Evolutionary conservation across 176 grass and related monocot species (phyloP).

Genomic region (Miscanthus lutarioriparius): DNA sequence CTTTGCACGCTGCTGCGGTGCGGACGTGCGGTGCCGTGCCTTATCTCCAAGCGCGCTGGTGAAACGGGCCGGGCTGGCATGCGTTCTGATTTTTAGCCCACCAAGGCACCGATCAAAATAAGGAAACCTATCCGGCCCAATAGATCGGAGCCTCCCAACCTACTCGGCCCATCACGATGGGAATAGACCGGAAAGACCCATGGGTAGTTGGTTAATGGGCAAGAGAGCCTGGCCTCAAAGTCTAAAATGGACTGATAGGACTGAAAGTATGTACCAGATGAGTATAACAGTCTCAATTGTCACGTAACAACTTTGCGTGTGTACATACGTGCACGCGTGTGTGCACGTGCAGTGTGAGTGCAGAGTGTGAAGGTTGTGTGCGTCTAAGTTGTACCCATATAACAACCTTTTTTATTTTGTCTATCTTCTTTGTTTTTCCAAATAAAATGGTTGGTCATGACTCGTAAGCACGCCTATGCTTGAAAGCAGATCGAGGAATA

Average conservation of each 20-base stretch:
- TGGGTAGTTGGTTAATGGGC: no score
- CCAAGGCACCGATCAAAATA: not conserved
- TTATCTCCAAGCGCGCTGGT: not conserved
- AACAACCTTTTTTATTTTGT: no score
- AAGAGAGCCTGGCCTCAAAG: no score
- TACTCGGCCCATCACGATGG: not conserved
- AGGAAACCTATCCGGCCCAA: not conserved
- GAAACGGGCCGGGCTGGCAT: not conserved
- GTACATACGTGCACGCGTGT: no score
- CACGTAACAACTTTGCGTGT: no score
- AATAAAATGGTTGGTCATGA: not conserved
- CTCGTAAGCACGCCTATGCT: not conserved
- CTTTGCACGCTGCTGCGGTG: not conserved
- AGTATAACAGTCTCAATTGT: no score
- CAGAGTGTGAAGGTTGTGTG: no score
- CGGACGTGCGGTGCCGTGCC: not conserved
- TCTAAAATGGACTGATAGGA: no score
- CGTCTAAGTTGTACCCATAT: no score
- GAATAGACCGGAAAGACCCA: not conserved
- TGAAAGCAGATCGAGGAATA: not conserved
- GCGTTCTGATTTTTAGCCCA: not conserved
- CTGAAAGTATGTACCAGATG: no score
- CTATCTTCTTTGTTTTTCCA: no score
- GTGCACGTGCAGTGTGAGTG: no score
- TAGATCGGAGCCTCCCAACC: not conserved